A percentile compares a stretch with the other conserved stretches of the same genome.
phyloP scores from a whole-genome alignment of 768 basidiomycete genomes.

The Lyophyllum decastes region DNA sequence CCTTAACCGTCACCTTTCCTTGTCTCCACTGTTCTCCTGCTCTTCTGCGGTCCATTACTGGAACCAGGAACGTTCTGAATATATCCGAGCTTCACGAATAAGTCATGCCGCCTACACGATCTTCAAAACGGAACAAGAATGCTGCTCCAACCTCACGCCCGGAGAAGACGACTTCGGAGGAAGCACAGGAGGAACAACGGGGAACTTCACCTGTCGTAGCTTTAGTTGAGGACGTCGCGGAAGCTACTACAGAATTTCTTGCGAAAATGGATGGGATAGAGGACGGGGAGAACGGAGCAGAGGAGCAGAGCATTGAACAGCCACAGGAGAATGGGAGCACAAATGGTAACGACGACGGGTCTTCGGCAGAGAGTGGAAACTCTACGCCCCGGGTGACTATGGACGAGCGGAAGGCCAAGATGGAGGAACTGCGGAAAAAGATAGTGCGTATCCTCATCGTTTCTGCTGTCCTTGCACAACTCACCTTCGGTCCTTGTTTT shows the following conservation, averaged over 20 bases:
- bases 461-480: neutral
- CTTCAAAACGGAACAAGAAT: constrained; percentile 12
- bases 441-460: constrained; percentile 60
- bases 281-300: constrained; percentile 12
- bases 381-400: constrained; percentile 41
- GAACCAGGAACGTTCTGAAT: neutral
- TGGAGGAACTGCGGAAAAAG: constrained; percentile 73
- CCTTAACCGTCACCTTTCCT: neutral
- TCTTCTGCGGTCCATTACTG: neutral
- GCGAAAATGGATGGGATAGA: constrained; percentile 31
- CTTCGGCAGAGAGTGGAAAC: constrained; percentile 13
- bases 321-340: constrained; percentile 24
- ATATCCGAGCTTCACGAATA: neutral
- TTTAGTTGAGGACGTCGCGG: neutral
- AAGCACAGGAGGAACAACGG: neutral
- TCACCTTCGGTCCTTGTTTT: neutral
- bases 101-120: constrained; percentile 12
- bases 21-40: neutral
- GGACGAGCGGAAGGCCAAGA: constrained; percentile 76
- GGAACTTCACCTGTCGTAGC: neutral
- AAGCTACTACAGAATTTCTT: constrained; percentile 28
- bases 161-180: neutral
- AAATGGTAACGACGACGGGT: constrained; percentile 14
- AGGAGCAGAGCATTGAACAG: constrained; percentile 17
- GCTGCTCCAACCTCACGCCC: neutral